Percentiles rank a stretch among this genome's conserved stretches.
These are phyloP conservation scores for Aspergillus candidus DNA, from an alignment of 2,329 filamentous ascomycete species.

Conservation along the genomic window DNA sequence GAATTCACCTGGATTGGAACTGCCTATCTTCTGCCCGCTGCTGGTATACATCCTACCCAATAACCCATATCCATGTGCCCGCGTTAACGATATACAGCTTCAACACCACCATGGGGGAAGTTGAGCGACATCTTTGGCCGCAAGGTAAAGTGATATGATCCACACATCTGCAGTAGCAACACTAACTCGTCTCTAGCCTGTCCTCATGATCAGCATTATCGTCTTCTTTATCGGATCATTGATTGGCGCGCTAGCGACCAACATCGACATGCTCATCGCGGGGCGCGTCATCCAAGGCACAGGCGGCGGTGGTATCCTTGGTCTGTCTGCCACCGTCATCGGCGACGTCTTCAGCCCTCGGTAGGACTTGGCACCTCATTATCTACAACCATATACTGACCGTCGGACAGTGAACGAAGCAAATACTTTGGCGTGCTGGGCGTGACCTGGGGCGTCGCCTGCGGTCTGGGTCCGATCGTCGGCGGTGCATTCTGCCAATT, in stretches of 20 bases:
- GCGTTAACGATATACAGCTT: background rate
- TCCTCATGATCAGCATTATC: too few species aligned
- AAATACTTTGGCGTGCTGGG: conserved; percentile 2
- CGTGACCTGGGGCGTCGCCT: background rate
- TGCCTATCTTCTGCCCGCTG: conserved; percentile 1
- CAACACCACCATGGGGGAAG: too few species aligned
- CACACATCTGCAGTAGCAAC: too few species aligned
- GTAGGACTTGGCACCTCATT: background rate
- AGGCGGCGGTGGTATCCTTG: too few species aligned
- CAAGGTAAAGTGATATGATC: too few species aligned
- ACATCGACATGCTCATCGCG: too few species aligned
- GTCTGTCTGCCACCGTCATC: too few species aligned
- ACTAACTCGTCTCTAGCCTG: too few species aligned
- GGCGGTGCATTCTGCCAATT: background rate
- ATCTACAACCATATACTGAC: background rate
- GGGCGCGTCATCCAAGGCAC: too few species aligned
- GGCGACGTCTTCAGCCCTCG: background rate
- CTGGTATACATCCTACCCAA: background rate
- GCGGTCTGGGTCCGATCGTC: background rate
- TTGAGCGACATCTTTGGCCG: too few species aligned
- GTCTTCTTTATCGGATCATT: too few species aligned
- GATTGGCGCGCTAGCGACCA: too few species aligned
- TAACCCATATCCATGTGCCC: background rate
- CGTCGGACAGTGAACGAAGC: background rate
- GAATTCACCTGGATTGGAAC: conserved; percentile 4